Evolutionary conservation across 306 rosid species (phyloP), one percentile per base, ranked within the genome.

Genomic region (Bauhinia variegata): DNA sequence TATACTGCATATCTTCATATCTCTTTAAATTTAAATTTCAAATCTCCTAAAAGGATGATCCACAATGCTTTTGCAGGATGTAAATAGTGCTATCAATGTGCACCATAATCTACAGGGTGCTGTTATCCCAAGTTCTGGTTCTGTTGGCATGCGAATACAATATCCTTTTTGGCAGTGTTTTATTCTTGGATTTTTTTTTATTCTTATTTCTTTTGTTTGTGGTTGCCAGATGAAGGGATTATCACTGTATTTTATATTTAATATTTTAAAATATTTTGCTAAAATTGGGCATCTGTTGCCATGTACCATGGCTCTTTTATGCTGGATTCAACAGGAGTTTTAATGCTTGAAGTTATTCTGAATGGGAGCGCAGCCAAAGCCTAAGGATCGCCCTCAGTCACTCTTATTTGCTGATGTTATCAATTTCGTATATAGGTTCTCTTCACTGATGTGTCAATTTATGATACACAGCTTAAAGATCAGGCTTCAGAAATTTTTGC

Each of bases 141-240:
- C 97, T 13, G 87, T 95, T 63, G 99, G 99, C 85, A 95, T 95
- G 99, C 87, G 99, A 68, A 95, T 95, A 86, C 99, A 95, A 84
- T 95, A 95, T 95, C 99, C 97, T 90, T 86, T 78, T 67, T 43
- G 59, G 44, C 16, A 12, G 52, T 79, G 15, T 68, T 66, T 34
- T 50, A 49, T 13, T 66, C 28, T 66, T 48, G 37, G 11, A 66
- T 52, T 68, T 75, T 19, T 54, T 53, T n/a, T 55, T 17, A 6
- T 67, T 54, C 28, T 11, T 48, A 28, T 23, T 67, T 32, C 7
- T 50, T 6, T 12, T 68, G 65, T 38, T 53, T 41, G 39, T 39
- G 63, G 55, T 11, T 64, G 39, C 18, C 23, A 16, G 60, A 4
- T 32, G 32, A 23, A 11, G 63, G 19, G 54, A 62, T 4, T 37